Evolutionary conservation across 495 filamentous ascomycete species (phyloP).

Genomic region (Xylaria nigripes): DNA sequence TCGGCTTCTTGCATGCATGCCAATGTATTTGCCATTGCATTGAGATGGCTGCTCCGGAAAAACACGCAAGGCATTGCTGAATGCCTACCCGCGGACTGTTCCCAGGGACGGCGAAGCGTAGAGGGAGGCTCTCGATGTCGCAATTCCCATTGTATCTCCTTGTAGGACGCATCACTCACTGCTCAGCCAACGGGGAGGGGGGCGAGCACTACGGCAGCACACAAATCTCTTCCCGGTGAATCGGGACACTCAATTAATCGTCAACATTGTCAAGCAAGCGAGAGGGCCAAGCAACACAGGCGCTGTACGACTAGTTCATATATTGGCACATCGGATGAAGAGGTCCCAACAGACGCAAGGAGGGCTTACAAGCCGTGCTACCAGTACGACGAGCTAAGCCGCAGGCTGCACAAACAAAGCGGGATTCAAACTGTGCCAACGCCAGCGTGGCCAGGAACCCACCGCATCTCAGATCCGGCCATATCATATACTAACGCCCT

Average conservation of each 20-base stretch:
- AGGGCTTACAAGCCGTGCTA: neutral
- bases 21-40: neutral
- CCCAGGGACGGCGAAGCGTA: neutral
- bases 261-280: neutral
- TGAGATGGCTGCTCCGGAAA: neutral
- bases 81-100: neutral
- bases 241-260: neutral
- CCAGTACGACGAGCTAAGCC: neutral
- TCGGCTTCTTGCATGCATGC: conserved; percentile 5
- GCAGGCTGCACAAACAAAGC: neutral
- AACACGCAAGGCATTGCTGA: conserved; percentile 1
- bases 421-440: neutral
- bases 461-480: neutral
- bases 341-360: neutral
- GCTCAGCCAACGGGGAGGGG: neutral
- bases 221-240: neutral
- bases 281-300: neutral
- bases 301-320: conserved; percentile 4
- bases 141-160: too few relatives aligned
- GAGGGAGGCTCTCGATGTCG: neutral
- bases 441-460: neutral
- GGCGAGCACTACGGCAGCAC: neutral
- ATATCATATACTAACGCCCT: neutral
- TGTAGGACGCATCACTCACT: too few relatives aligned
- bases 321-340: neutral